Base-by-base conservation (phyloP, 768 basidiomycete species). In the Chalciporus piperatus region DNA sequence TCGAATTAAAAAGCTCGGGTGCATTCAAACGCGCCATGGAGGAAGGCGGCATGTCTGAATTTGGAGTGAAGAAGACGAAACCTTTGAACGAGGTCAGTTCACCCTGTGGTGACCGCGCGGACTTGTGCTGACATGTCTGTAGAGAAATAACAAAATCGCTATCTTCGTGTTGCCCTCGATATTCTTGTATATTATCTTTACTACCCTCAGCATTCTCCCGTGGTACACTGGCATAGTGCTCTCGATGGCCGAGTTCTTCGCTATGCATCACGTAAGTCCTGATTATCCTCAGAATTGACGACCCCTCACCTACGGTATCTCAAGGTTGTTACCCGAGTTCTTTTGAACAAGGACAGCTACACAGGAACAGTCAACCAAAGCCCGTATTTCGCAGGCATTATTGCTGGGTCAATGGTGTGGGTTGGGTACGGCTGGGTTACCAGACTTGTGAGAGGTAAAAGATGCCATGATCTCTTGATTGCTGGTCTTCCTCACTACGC, bases 381-480 rank as follows among this genome's bases (percentile, higher is more conserved):
- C 50, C 95, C 95, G 0, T 97, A 98, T 70, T 95, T 98, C 61
- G 83, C 92, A 1, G 88, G 91, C 10, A 92, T 99, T 55, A 97
- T 99, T 50, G 78, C 74, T 41, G 91, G 77, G 2, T 90, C 88
- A 4, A 80, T 98, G 64, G 64, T 93, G 33, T 97, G 93, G 92
- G 91, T 96, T 8, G 75, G 80, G 3, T 92, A 81, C 49, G 82
- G 81, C 47, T 98, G 94, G 93, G 68, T 84, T 7, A 85, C 87
- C 3, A 77, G 89, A 33, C 81, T 95, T 16, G 74, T 93, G 8
- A 74, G 77, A 62, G 84, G 89, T 90, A 66, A 60, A 80, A 72
- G 20, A 27, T 27, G 27, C 27, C 17, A 42, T 6, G 27, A 28
- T 30, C 19, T 19, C 3, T 46, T 37, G 30, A 10, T 47, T 28